These are phyloP conservation scores for Huiozyma sinensis DNA, from an alignment of 805 yeast species.

Conservation along the genomic window DNA sequence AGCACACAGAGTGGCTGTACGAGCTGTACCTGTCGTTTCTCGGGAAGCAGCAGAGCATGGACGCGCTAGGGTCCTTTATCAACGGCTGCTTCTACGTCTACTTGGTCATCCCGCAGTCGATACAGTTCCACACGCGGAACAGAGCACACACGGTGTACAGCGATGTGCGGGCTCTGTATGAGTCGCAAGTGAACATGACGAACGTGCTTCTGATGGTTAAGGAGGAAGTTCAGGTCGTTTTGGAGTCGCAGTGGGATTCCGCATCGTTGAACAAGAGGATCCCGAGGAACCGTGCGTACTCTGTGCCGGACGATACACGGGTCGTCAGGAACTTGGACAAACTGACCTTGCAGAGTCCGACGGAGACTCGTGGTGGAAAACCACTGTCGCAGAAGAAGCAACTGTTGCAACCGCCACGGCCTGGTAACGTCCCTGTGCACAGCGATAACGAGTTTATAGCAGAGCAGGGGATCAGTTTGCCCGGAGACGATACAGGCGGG, in stretches of 20 bases:
- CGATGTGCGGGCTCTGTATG: constrained; percentile 28
- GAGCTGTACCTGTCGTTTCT: constrained; percentile 26
- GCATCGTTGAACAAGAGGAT: constrained; percentile 9
- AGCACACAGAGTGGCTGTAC: constrained; percentile 27
- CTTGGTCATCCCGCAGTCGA: constrained; percentile 31
- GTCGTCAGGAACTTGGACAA: neutral
- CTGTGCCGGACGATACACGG: constrained; percentile 15
- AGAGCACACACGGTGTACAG: constrained; percentile 31
- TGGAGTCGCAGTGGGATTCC: constrained; percentile 15
- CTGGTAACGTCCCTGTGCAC: neutral
- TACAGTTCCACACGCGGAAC: constrained; percentile 32
- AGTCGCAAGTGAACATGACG: constrained; percentile 31
- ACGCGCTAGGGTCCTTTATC: constrained; percentile 27
- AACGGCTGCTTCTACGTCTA: constrained; percentile 31
- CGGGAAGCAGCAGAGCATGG: constrained; percentile 11
- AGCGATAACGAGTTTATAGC: constrained; percentile 6
- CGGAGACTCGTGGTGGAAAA: no score
- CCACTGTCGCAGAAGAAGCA: neutral
- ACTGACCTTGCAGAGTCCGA: neutral
- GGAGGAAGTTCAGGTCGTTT: constrained; percentile 23
- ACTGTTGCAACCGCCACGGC: neutral
- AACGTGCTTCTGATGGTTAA: constrained; percentile 30
- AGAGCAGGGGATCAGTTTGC: constrained; percentile 5
- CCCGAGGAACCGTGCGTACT: constrained; percentile 25
- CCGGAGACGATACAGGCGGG: no score